Percentiles rank a stretch among this genome's conserved stretches.
These are phyloP conservation scores for Basipetospora chlamydospora DNA, from an alignment of 2,329 filamentous ascomycete species.

Conservation along the genomic window DNA sequence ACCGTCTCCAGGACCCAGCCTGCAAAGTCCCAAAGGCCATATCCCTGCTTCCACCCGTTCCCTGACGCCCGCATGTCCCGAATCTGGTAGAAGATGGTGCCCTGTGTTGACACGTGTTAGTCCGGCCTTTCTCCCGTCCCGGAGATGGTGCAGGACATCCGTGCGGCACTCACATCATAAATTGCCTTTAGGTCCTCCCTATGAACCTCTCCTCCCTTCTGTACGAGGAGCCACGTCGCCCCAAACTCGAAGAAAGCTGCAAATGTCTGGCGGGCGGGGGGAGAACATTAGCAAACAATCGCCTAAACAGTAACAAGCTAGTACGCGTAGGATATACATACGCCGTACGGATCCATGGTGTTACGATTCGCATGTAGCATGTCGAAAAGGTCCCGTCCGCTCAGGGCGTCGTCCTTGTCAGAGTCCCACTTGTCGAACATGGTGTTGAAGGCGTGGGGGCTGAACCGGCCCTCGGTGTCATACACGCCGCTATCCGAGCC, in stretches of 20 bases:
- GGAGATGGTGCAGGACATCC: too few relatives aligned
- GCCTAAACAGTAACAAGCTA: neutral
- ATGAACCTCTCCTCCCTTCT: slow-evolving; percentile 36
- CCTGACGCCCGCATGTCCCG: neutral
- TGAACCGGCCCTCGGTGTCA: slow-evolving; percentile 32
- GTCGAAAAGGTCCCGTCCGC: slow-evolving; percentile 18
- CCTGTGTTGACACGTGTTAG: slow-evolving; percentile 6
- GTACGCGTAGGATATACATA: slow-evolving; percentile 9
- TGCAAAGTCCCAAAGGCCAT: neutral
- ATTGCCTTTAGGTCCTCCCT: slow-evolving; percentile 33
- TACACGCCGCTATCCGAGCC: slow-evolving; percentile 30
- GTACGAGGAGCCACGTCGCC: slow-evolving; percentile 35
- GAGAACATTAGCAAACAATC: neutral
- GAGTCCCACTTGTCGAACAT: slow-evolving; percentile 31
- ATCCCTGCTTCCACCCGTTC: slow-evolving; percentile 3
- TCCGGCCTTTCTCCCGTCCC: too few relatives aligned
- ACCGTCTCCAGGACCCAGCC: too few relatives aligned
- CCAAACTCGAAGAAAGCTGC: slow-evolving; percentile 9
- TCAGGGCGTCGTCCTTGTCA: slow-evolving; percentile 21
- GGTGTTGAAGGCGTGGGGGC: slow-evolving; percentile 34
- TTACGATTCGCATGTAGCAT: slow-evolving; percentile 24
- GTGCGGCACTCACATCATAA: slow-evolving; percentile 12
- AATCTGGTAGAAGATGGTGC: slow-evolving; percentile 4
- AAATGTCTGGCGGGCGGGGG: neutral
- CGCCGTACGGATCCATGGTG: slow-evolving; percentile 11